Evolutionary conservation across 768 basidiomycete species (phyloP).

Genomic region (Wakefieldia striispora): DNA sequence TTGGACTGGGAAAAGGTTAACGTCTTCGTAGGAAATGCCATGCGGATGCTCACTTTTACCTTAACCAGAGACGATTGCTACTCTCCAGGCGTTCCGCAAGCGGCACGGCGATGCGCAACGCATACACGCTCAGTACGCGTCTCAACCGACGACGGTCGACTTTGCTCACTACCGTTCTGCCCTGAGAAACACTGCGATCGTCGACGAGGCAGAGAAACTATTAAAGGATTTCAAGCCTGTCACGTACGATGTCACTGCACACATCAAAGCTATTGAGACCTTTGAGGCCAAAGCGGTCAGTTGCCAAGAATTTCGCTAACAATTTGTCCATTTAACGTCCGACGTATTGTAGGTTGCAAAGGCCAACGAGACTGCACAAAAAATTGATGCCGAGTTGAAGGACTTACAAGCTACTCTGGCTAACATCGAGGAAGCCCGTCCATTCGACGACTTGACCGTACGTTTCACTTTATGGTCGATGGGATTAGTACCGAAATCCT

Average conservation of each 20-base stretch:
- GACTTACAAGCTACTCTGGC: slow-evolving; percentile 90
- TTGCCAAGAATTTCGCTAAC: slow-evolving; percentile 1
- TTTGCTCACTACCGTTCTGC: slow-evolving; percentile 87
- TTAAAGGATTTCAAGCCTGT: slow-evolving; percentile 90
- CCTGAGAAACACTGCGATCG: slow-evolving; percentile 88
- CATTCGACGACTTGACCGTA: slow-evolving; percentile 96
- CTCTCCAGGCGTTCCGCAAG: slow-evolving; percentile 95
- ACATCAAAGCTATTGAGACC: slow-evolving; percentile 93
- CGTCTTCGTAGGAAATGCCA: neutral
- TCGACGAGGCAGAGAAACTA: slow-evolving; percentile 90
- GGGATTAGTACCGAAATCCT: neutral
- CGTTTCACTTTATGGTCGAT: slow-evolving; percentile 28
- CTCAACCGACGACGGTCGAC: slow-evolving; percentile 82
- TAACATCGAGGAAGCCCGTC: slow-evolving; percentile 96
- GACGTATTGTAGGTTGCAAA: slow-evolving; percentile 62
- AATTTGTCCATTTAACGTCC: slow-evolving; percentile 5
- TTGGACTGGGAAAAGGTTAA: slow-evolving; percentile 82
- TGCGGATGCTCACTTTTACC: neutral
- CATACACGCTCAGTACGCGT: slow-evolving; percentile 56
- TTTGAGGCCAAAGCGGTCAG: slow-evolving; percentile 95
- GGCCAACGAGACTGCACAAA: slow-evolving; percentile 84
- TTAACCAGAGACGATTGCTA: slow-evolving; percentile 76
- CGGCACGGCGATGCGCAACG: slow-evolving; percentile 88
- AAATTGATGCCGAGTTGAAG: slow-evolving; percentile 89
- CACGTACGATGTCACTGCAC: slow-evolving; percentile 85